A percentile compares a stretch with the other conserved stretches of the same genome.
Evolutionary conservation across 192 early-diverging fungal genomes (phyloP).

Genomic region (Chytriomyces sp.): DNA sequence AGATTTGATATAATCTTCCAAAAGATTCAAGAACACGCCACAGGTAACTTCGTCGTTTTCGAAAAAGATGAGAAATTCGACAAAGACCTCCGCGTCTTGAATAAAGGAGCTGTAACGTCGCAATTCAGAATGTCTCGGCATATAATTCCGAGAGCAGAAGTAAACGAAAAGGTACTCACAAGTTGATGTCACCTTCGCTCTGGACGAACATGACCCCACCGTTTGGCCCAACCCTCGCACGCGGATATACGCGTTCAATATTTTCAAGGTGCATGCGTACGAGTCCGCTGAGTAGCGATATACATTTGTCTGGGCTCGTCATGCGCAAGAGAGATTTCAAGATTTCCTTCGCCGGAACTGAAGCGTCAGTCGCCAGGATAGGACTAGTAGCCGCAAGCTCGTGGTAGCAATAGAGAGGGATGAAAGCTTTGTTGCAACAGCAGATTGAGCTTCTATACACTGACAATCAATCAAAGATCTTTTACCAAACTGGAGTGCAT

Average conservation of each 20-base stretch:
- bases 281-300: neutral
- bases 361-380: neutral
- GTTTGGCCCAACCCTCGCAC: neutral
- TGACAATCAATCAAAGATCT: neutral
- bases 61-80: slow-evolving; percentile 63
- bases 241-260: neutral
- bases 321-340: slow-evolving; percentile 23
- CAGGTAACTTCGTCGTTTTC: slow-evolving; percentile 63
- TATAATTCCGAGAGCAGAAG: slow-evolving; percentile 25
- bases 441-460: neutral
- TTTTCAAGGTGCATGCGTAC: neutral
- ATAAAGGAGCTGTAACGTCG: neutral
- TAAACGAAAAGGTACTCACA: slow-evolving; percentile 4
- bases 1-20: slow-evolving; percentile 70
- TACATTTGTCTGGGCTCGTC: neutral
- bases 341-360: slow-evolving; percentile 12
- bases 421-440: slow-evolving; percentile 42
- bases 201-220: neutral
- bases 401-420: slow-evolving; percentile 40
- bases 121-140: slow-evolving; percentile 37
- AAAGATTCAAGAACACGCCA: slow-evolving; percentile 74
- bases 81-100: slow-evolving; percentile 60
- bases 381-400: slow-evolving; percentile 21
- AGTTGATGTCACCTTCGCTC: neutral
- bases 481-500: slow-evolving; percentile 10